Evolutionary conservation across 2,329 filamentous ascomycete species (phyloP).

Genomic region (Penicillium sp.): DNA sequence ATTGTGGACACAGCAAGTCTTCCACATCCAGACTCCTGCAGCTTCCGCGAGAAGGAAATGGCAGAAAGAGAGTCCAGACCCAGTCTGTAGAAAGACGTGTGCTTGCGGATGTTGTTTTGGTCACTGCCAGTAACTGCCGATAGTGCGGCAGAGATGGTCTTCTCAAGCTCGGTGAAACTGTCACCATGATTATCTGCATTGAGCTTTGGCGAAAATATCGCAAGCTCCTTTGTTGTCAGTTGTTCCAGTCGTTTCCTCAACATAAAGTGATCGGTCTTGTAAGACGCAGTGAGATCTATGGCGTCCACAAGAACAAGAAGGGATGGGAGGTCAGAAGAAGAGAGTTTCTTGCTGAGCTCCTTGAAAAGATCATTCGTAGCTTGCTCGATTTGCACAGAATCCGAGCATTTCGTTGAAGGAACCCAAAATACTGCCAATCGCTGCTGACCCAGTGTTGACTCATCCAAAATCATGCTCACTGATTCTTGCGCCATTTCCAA

Average conservation of each 20-base stretch:
- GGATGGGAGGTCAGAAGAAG: slow-evolving; percentile 76
- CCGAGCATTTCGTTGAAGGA: slow-evolving; percentile 31
- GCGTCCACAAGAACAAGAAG: slow-evolving; percentile 67
- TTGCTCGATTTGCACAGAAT: slow-evolving; percentile 3
- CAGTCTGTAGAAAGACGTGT: slow-evolving; percentile 72
- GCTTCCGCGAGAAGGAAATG: slow-evolving; percentile 63
- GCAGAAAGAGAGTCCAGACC: slow-evolving; percentile 83
- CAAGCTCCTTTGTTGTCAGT: slow-evolving; percentile 51
- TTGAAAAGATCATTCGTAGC: slow-evolving; percentile 53
- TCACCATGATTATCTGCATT: slow-evolving; percentile 31
- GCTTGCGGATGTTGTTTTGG: slow-evolving; percentile 53
- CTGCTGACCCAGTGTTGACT: slow-evolving; percentile 42
- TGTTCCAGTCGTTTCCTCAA: slow-evolving; percentile 53
- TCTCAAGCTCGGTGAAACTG: slow-evolving; percentile 59
- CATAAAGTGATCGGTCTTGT: slow-evolving; percentile 66
- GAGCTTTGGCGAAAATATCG: slow-evolving; percentile 34
- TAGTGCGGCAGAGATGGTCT: slow-evolving; percentile 56
- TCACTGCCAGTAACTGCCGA: slow-evolving; percentile 52
- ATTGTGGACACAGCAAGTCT: slow-evolving; percentile 67
- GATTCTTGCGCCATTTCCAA: slow-evolving; percentile 59
- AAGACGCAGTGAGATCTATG: slow-evolving; percentile 71
- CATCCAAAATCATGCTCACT: slow-evolving; percentile 59
- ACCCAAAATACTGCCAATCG: slow-evolving; percentile 71
- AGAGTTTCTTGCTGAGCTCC: slow-evolving; percentile 57
- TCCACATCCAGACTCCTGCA: slow-evolving; percentile 51